Evolutionary conservation across 2,329 filamentous ascomycete genomes (phyloP), one percentile per base, ranked within the genome.

Genomic region (Fusarium austroafricanum): DNA sequence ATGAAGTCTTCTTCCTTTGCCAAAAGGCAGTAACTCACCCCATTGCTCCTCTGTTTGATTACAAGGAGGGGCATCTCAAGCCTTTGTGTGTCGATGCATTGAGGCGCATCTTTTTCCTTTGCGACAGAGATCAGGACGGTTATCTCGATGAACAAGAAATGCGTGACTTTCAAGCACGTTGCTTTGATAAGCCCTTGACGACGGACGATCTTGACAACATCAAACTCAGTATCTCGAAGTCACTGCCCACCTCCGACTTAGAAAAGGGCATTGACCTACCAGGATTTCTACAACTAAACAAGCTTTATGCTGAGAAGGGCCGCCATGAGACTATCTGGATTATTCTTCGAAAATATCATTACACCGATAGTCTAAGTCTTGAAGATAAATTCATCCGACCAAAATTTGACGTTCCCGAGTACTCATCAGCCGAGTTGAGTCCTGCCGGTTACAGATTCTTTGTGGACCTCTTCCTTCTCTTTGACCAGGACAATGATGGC

Each of bases 281-380:
- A 37, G 94, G 93, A 0, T 99, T 99, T 74, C 81, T 99, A 47
- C 88, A 95, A 69, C 83, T 99, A 38, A 98, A 98, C 81, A 97
- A 94, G 80, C 88, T 98, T 59, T 99, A 97, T 77, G 96, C 94
- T 1, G 95, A 98, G 77, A 98, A 98, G 77, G 96, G 96, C 14
- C 91, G 96, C 14, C 96, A 99, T 76, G 96, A 99, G 80, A 99
- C 96, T 0, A 96, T 98, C 42, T 99, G 96, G 96, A 94, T 97
- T 64, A 97, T 99, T 62, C 81, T 99, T 65, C 89, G 96, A 58
- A 94, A 96, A 71, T 97, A 97, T 73, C 92, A 97, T 74, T 98
- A 99, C 75, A 97, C 95, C 0, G 96, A 98, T 81, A 97, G 94
- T 77, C 82, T 99, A 45, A 97, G 93, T 65, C 82, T 99, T 38